These are phyloP conservation scores for Heterobasidion occidentale DNA, from an alignment of 1,284 basidiomycete species.

Conservation along the genomic window DNA sequence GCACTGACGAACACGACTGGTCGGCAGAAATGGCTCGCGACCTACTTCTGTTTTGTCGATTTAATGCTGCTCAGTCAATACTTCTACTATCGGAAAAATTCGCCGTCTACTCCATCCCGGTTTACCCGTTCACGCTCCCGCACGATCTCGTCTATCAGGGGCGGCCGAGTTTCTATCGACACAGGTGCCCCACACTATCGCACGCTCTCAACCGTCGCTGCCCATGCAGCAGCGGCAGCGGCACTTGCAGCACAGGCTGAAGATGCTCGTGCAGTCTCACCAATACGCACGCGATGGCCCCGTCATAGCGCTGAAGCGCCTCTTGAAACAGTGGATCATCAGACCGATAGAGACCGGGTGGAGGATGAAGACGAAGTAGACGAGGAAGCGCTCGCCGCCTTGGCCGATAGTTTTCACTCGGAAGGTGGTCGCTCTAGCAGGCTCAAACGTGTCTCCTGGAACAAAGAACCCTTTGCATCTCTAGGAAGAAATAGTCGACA, in stretches of 20 bases:
- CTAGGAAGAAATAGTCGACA: constrained; percentile 25
- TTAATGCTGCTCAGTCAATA: constrained; percentile 68
- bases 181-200: constrained; percentile 53
- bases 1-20: background rate
- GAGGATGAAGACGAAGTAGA: constrained; percentile 43
- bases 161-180: constrained; percentile 39
- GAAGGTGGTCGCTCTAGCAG: constrained; percentile 41
- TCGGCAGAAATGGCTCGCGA: constrained; percentile 75
- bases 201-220: constrained; percentile 56
- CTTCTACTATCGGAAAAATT: constrained; percentile 53
- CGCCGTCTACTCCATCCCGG: constrained; percentile 25
- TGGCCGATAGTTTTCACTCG: constrained; percentile 68
- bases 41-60: constrained; percentile 83
- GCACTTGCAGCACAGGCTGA: constrained; percentile 58
- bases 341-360: constrained; percentile 14
- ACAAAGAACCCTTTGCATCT: constrained; percentile 42
- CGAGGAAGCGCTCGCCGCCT: constrained; percentile 41
- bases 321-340: constrained; percentile 9
- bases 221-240: constrained; percentile 59
- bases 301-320: constrained; percentile 14
- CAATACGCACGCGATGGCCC: constrained; percentile 18
- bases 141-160: constrained; percentile 27
- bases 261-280: constrained; percentile 9
- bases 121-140: constrained; percentile 35
- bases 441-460: constrained; percentile 59